These are phyloP conservation scores for Arabis hirsuta DNA, from an alignment of 345 rosid genomes.

Conservation along the genomic window DNA sequence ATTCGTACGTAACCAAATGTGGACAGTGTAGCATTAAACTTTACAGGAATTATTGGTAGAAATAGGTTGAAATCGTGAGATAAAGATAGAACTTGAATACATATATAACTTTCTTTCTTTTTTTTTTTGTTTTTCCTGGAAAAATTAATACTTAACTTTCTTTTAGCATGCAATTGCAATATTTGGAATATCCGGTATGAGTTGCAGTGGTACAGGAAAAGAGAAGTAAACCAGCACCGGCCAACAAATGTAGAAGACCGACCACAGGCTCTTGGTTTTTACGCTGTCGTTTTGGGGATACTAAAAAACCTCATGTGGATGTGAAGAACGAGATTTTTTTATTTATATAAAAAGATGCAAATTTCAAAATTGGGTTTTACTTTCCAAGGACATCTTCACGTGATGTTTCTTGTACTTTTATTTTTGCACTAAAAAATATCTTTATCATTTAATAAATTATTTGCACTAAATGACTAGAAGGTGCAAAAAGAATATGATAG, in stretches of 20 bases:
- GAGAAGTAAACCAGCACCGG: conserved; percentile 36
- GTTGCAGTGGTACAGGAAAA: conserved; percentile 4
- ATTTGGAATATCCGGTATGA: background rate
- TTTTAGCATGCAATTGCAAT: background rate
- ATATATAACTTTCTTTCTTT: background rate
- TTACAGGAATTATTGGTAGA: background rate
- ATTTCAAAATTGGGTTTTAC: conserved; percentile 27
- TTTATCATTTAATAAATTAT: background rate
- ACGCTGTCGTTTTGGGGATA: conserved; percentile 42
- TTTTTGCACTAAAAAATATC: background rate
- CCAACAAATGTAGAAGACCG: conserved; percentile 32
- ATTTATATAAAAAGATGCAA: conserved; percentile 4
- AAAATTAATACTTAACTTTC: background rate
- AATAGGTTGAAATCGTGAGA: background rate
- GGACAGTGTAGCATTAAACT: background rate
- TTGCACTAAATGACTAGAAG: too few species aligned
- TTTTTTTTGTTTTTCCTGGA: too few species aligned
- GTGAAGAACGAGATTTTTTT: conserved; percentile 26
- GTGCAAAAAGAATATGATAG: too few species aligned
- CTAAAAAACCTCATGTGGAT: conserved; percentile 43
- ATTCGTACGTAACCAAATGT: background rate
- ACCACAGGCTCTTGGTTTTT: conserved; percentile 26
- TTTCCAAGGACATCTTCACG: conserved; percentile 43
- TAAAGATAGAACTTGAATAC: background rate
- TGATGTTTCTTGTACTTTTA: conserved; percentile 18